These are phyloP conservation scores for Marchantia polymorpha DNA, from an alignment of 225 moss, liverwort and hornwort species.

Conservation along the genomic window DNA sequence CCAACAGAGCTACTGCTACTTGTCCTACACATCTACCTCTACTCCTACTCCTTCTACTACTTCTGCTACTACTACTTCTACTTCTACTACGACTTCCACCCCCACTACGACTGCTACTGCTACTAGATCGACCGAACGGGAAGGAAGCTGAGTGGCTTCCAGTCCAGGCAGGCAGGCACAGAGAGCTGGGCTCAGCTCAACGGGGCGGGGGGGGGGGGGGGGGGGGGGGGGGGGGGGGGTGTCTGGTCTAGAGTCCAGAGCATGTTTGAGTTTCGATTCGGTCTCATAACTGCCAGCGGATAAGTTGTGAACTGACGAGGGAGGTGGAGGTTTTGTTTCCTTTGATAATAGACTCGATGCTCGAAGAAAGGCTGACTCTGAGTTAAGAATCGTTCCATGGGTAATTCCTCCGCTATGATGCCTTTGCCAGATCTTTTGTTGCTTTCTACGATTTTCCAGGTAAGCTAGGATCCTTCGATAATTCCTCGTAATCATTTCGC, in stretches of 20 bases:
- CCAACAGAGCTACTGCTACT: neutral
- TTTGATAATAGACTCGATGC: neutral
- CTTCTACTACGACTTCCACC: no score
- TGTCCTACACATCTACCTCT: no score
- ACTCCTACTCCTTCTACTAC: neutral
- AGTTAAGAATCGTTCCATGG: neutral
- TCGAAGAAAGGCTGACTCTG: neutral
- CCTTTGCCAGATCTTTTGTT: conserved; percentile 2
- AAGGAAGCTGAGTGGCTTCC: neutral
- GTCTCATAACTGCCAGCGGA: conserved; percentile 3
- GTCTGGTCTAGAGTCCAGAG: neutral
- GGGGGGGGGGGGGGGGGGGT: no score
- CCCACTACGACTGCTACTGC: neutral
- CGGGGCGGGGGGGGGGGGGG: neutral
- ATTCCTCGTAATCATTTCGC: conserved; percentile 5
- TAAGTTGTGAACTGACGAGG: conserved; percentile 6
- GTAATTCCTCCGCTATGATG: conserved; percentile 3
- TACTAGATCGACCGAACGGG: no score
- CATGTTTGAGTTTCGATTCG: conserved; percentile 6
- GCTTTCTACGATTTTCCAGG: conserved; percentile 6
- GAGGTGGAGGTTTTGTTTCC: neutral
- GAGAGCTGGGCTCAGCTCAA: no score
- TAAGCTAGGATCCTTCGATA: conserved; percentile 14
- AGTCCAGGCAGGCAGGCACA: neutral
- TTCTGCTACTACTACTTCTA: neutral